Percentiles rank a stretch among this genome's conserved stretches.
phyloP scores from a whole-genome alignment of 805 yeast genomes.

The Candida saitoana region DNA sequence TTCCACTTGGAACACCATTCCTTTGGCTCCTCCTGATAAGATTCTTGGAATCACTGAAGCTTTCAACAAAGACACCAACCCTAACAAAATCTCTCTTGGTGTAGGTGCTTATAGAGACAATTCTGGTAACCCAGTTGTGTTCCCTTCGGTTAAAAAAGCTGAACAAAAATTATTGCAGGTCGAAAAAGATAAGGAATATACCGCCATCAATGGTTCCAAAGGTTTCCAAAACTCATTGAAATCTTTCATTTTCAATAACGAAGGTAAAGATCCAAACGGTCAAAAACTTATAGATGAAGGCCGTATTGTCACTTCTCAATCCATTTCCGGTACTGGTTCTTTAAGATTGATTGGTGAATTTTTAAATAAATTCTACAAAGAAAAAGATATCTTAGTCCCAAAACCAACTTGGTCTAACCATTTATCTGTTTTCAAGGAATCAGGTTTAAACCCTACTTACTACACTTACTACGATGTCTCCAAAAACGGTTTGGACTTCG shows the following conservation, averaged over 20 bases:
- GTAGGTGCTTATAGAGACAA: slow-evolving; percentile 94
- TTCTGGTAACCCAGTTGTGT: slow-evolving; percentile 81
- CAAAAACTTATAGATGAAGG: slow-evolving; percentile 51
- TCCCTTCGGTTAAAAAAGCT: slow-evolving; percentile 70
- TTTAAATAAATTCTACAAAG: slow-evolving; percentile 54
- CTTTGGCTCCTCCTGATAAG: slow-evolving; percentile 75
- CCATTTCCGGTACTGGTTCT: slow-evolving; percentile 95
- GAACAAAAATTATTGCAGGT: slow-evolving; percentile 48
- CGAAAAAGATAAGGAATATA: slow-evolving; percentile 74
- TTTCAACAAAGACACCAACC: slow-evolving; percentile 61
- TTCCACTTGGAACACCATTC: slow-evolving; percentile 33
- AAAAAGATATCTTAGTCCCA: slow-evolving; percentile 64
- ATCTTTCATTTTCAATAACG: slow-evolving; percentile 65
- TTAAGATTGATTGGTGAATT: slow-evolving; percentile 81
- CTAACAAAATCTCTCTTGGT: slow-evolving; percentile 61
- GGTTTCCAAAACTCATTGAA: slow-evolving; percentile 64
- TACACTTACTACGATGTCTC: slow-evolving; percentile 69
- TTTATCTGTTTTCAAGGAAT: slow-evolving; percentile 67
- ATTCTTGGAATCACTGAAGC: slow-evolving; percentile 77
- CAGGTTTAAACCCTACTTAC: slow-evolving; percentile 59
- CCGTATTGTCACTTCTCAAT: slow-evolving; percentile 78
- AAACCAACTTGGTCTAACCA: slow-evolving; percentile 96
- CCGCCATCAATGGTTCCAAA: slow-evolving; percentile 78
- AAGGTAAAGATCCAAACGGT: slow-evolving; percentile 49
- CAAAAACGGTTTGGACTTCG: slow-evolving; percentile 61